Conservation (phyloP, 2,329 filamentous ascomycete genomes). For the Alternaria sp. region DNA sequence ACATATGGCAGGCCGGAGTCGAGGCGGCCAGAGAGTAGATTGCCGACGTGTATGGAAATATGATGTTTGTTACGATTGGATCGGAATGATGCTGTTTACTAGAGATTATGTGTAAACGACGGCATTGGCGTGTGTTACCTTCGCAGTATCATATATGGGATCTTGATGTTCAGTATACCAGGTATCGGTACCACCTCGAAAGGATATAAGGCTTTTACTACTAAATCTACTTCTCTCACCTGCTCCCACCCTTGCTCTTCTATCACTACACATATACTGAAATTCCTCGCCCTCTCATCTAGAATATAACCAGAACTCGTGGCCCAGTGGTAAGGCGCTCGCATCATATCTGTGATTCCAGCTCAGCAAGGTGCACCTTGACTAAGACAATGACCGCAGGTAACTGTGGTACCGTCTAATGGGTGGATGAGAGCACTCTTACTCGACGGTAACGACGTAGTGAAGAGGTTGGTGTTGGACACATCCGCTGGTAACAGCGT, state of each 20-base stretch:
- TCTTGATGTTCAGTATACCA: too few relatives aligned
- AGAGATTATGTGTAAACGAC: too few relatives aligned
- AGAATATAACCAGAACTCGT: not conserved
- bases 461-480: too few relatives aligned
- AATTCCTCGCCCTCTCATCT: not conserved
- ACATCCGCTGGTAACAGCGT: too few relatives aligned
- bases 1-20: slow-evolving; percentile 1
- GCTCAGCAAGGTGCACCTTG: not conserved
- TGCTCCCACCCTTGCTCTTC: not conserved
- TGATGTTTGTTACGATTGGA: not conserved
- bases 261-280: not conserved
- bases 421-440: too few relatives aligned
- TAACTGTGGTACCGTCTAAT: too few relatives aligned
- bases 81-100: not conserved
- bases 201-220: too few relatives aligned
- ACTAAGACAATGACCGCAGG: too few relatives aligned
- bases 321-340: not conserved
- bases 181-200: too few relatives aligned
- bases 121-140: too few relatives aligned
- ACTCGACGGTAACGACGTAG: too few relatives aligned
- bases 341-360: not conserved
- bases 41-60: slow-evolving; percentile 1
- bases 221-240: not conserved
- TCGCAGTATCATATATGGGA: too few relatives aligned
- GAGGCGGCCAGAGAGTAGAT: not conserved